Percentiles rank a stretch among this genome's conserved stretches.
phyloP scores from a whole-genome alignment of 2,329 filamentous ascomycete species.

The Fusarium xylarioides region DNA sequence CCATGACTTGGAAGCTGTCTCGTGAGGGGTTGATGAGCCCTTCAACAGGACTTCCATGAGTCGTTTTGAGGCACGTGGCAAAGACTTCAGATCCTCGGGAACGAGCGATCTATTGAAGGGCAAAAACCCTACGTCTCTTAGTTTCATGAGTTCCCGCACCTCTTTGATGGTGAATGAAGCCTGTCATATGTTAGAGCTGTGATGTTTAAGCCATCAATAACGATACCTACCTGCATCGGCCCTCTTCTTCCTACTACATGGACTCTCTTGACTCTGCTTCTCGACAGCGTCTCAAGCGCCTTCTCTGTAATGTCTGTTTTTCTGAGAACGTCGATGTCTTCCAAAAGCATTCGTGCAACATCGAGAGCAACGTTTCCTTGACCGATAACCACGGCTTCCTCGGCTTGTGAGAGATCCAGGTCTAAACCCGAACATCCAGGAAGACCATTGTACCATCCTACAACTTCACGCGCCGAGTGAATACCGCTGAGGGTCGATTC shows the following conservation, averaged over 20 bases:
- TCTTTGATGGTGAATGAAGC: slow-evolving; percentile 97
- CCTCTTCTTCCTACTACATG: slow-evolving; percentile 90
- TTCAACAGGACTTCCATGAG: slow-evolving; percentile 84
- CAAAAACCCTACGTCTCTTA: slow-evolving; percentile 76
- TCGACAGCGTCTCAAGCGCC: slow-evolving; percentile 77
- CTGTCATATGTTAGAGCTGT: slow-evolving; percentile 51
- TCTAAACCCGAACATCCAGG: slow-evolving; percentile 79
- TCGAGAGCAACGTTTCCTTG: slow-evolving; percentile 97
- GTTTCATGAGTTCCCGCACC: slow-evolving; percentile 83
- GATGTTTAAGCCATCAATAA: background rate
- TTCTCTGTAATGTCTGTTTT: slow-evolving; percentile 90
- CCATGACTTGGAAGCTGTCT: slow-evolving; percentile 73
- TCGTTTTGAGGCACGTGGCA: slow-evolving; percentile 79
- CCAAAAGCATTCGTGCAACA: slow-evolving; percentile 86
- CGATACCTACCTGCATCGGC: slow-evolving; percentile 76
- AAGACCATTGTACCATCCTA: slow-evolving; percentile 98
- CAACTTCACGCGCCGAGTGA: slow-evolving; percentile 89
- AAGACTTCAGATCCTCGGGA: slow-evolving; percentile 70
- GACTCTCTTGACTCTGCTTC: slow-evolving; percentile 80
- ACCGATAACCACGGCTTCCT: slow-evolving; percentile 88
- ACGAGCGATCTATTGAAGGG: slow-evolving; percentile 73
- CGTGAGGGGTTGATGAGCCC: slow-evolving; percentile 65
- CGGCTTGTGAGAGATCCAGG: slow-evolving; percentile 78
- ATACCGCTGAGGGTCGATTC: slow-evolving; percentile 78
- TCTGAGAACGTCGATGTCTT: slow-evolving; percentile 75